phyloP scores from a whole-genome alignment of 768 basidiomycete genomes.

The Suillus tomentosus region DNA sequence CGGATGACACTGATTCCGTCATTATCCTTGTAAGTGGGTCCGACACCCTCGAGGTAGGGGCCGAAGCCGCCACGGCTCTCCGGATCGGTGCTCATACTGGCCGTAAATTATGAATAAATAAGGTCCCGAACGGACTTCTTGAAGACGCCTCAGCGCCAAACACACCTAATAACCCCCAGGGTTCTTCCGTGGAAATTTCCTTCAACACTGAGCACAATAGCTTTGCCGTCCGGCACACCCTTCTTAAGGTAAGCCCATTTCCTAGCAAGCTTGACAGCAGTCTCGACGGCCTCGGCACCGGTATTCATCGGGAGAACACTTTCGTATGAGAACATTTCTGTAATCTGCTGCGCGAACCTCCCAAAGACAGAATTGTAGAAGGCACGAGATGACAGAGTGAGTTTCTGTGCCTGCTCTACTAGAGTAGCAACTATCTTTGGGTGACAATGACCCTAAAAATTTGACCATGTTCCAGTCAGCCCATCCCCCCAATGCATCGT shows the following conservation, averaged over 20 bases:
- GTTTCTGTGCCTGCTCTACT: slow-evolving; percentile 79
- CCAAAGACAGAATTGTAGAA: slow-evolving; percentile 96
- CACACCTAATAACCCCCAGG: slow-evolving; percentile 79
- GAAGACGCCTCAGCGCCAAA: slow-evolving; percentile 6
- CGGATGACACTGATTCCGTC: slow-evolving; percentile 58
- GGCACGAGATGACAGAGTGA: slow-evolving; percentile 93
- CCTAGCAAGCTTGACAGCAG: slow-evolving; percentile 90
- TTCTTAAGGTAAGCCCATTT: slow-evolving; percentile 97
- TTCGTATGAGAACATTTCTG: slow-evolving; percentile 85
- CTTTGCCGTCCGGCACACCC: slow-evolving; percentile 77
- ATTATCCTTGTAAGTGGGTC: slow-evolving; percentile 69
- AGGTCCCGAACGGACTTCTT: neutral
- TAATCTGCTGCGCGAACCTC: slow-evolving; percentile 83
- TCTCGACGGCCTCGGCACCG: slow-evolving; percentile 97
- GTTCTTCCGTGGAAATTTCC: slow-evolving; percentile 98
- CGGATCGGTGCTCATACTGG: slow-evolving; percentile 92
- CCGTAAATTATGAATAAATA: slow-evolving; percentile 19
- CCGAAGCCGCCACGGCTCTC: slow-evolving; percentile 88
- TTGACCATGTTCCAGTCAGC: slow-evolving; percentile 12
- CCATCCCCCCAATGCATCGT: slow-evolving; percentile 8
- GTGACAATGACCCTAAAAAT: slow-evolving; percentile 82
- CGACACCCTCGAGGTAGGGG: slow-evolving; percentile 84
- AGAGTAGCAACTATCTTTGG: slow-evolving; percentile 83
- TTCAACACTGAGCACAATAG: slow-evolving; percentile 80
- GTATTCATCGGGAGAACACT: slow-evolving; percentile 99